Evolutionary conservation across 1,284 basidiomycete species (phyloP).

Genomic region (Leccinum griseonigrum): DNA sequence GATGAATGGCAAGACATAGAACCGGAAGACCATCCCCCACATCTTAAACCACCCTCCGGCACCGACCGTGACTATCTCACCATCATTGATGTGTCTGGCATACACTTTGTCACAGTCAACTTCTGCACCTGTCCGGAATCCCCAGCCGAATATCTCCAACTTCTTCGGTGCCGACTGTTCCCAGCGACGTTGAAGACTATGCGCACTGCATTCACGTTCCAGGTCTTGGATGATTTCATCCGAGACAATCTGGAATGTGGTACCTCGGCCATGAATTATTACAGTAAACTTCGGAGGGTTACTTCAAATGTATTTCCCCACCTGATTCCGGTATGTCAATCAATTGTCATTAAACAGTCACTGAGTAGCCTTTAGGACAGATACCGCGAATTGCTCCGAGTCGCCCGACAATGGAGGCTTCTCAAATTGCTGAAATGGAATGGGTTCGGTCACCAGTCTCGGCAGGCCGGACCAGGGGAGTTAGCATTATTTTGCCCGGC

Average conservation of each 20-base stretch:
- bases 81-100: not conserved
- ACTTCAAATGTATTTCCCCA: constrained; percentile 25
- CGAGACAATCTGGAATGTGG: constrained; percentile 27
- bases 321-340: constrained; percentile 16
- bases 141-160: constrained; percentile 12
- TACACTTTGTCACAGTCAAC: not conserved
- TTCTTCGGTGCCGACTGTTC: not conserved
- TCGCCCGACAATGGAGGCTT: constrained; percentile 2
- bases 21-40: not conserved
- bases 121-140: not conserved
- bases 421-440: constrained; percentile 9
- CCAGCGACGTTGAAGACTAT: not conserved
- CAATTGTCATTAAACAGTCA: no score
- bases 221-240: constrained; percentile 20
- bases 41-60: not conserved
- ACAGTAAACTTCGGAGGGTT: constrained; percentile 16
- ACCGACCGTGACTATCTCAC: not conserved
- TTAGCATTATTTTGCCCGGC: constrained; percentile 15
- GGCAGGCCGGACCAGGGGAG: not conserved
- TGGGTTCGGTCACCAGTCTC: not conserved
- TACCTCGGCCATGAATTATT: constrained; percentile 29
- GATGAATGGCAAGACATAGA: not conserved
- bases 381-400: constrained; percentile 11
- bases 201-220: not conserved
- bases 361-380: constrained; percentile 5